A percentile compares a stretch with the other conserved stretches of the same genome.
Conservation (phyloP, 192 early-diverging fungal species). For the Gaertneriomyces sp. region DNA sequence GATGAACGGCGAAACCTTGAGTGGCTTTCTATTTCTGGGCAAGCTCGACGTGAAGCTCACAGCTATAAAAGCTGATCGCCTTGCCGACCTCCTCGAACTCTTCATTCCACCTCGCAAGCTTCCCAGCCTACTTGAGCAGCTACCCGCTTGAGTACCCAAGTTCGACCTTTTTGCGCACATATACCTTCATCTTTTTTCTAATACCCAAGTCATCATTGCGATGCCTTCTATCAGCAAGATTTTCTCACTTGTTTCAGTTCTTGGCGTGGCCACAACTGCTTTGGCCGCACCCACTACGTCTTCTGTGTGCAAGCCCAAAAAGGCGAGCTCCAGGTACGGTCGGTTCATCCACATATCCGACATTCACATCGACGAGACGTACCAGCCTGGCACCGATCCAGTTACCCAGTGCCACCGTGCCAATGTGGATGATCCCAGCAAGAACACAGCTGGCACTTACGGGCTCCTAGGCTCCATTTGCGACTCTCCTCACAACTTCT, state of each 20-base stretch:
- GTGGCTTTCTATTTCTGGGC: too few species aligned
- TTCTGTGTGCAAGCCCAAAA: neutral
- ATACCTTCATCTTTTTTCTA: neutral
- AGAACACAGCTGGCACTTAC: constrained; percentile 29
- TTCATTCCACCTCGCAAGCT: too few species aligned
- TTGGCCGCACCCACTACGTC: constrained; percentile 2
- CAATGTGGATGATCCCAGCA: constrained; percentile 2
- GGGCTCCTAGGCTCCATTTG: constrained; percentile 23
- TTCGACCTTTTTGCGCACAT: neutral
- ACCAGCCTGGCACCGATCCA: constrained; percentile 24
- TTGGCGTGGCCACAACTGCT: neutral
- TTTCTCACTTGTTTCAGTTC: constrained; percentile 2
- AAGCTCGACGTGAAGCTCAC: too few species aligned
- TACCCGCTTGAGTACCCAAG: neutral
- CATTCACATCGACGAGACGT: constrained; percentile 27
- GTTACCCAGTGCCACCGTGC: constrained; percentile 19
- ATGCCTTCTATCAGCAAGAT: neutral
- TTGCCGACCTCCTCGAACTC: too few species aligned
- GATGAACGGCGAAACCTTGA: too few species aligned
- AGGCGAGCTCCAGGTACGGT: constrained; percentile 1
- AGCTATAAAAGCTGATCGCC: too few species aligned
- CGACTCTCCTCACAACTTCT: constrained; percentile 25
- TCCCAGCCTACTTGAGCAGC: too few species aligned
- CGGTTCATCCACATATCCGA: constrained; percentile 28
- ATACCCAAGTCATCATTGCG: neutral